These are phyloP conservation scores for Neofusicoccum cordaticola DNA, from an alignment of 2,329 filamentous ascomycete genomes.

Conservation along the genomic window DNA sequence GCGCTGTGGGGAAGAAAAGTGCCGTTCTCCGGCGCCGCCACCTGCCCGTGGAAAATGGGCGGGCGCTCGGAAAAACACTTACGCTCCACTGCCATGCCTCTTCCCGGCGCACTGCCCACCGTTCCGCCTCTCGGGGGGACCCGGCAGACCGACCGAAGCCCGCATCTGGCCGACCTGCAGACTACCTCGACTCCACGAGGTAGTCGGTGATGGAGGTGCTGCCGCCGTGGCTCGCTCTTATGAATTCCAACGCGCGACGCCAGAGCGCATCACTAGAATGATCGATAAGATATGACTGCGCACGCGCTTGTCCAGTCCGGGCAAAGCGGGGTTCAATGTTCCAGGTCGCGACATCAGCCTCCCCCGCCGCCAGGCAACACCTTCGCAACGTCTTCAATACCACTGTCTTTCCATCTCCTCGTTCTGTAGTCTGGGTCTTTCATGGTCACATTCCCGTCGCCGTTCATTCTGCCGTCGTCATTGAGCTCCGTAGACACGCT, in stretches of 20 bases:
- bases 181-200: no score
- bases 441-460: background rate
- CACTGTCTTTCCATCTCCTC: background rate
- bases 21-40: background rate
- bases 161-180: no score
- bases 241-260: no score
- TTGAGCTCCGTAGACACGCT: background rate
- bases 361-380: constrained; percentile 1
- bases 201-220: no score
- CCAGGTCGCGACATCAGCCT: constrained; percentile 7
- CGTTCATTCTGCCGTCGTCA: background rate
- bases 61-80: background rate
- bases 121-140: no score
- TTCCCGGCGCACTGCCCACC: background rate
- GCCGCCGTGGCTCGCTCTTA: no score
- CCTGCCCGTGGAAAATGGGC: background rate
- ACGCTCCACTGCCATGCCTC: background rate
- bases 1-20: background rate
- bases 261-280: no score
- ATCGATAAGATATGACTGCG: background rate
- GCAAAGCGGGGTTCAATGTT: constrained; percentile 4
- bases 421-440: background rate
- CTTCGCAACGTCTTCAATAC: background rate
- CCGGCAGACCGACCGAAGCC: no score
- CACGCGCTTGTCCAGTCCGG: background rate